Evolutionary conservation across 345 rosid species (phyloP), one percentile per base, ranked within the genome.

Genomic region (Crucihimalaya himalaica): DNA sequence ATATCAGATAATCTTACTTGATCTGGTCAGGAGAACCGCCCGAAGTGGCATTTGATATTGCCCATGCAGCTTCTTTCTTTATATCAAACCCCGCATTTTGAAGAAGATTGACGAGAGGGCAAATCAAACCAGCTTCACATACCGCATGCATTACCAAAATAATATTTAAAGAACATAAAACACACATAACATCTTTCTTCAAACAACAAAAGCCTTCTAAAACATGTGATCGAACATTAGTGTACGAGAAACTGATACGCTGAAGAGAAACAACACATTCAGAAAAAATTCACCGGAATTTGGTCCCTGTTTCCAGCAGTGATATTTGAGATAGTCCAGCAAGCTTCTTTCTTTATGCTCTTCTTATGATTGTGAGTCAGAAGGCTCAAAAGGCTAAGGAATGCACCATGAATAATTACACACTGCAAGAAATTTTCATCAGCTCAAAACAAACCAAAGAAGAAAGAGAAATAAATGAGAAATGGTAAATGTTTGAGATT

Each of bases 321-420:
- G 76, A 95, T 89, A 59, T 95, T 95, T 72, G 99, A 95, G 77
- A 95, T 92, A 16, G 96, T 92, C 99, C 99, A 95, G 83, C 99
- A 95, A 67, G 99, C 99, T 83, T 95, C 99, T 78, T 95, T 95
- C 73, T 90, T 92, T 16, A 95, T 92, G 86, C 99, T 92, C 86
- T 95, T 92, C 73, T 92, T 95, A 77, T 88, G 93, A 63, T 83
- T 88, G 76, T 85, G 84, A n/a, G 87, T 83, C 91, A 95, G 79
- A 67, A 92, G 86, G 78, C 83, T 85, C 81, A 89, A 39, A 71
- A 95, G 96, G 83, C 93, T 85, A 0, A 90, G 87, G 63, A 95
- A 78, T 35, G 97, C 96, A 73, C 94, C 95, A 71, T 84, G 78
- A 34, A 84, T 80, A 70, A 95, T 95, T 27, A 92, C 87, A 72